Evolutionary conservation across 192 early-diverging fungal species (phyloP).

Genomic region (Podila epigama): DNA sequence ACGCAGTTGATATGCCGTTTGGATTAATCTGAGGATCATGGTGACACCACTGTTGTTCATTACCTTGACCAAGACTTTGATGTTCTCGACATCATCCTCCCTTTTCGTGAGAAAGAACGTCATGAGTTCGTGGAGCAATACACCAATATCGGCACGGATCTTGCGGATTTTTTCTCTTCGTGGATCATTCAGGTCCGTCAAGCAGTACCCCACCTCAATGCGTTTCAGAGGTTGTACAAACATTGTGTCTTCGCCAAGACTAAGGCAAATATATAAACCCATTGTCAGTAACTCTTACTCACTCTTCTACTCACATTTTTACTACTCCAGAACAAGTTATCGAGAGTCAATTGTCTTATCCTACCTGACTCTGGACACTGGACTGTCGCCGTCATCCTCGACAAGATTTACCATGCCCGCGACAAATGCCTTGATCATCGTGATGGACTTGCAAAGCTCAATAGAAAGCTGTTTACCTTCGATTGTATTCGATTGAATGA

Average conservation of each 20-base stretch:
- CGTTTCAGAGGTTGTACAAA: slow-evolving; percentile 46
- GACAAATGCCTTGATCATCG: slow-evolving; percentile 60
- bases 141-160: slow-evolving; percentile 63
- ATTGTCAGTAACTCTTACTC: too few species aligned
- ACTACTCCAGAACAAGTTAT: not conserved
- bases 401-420: slow-evolving; percentile 60
- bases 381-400: slow-evolving; percentile 60
- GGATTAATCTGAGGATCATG: too few species aligned
- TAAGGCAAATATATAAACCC: not conserved
- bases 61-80: slow-evolving; percentile 73
- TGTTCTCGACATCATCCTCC: slow-evolving; percentile 82
- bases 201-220: slow-evolving; percentile 72
- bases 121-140: slow-evolving; percentile 60
- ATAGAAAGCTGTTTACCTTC: slow-evolving; percentile 53
- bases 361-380: slow-evolving; percentile 40
- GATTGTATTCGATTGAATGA: slow-evolving; percentile 46
- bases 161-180: slow-evolving; percentile 53
- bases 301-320: not conserved
- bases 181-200: slow-evolving; percentile 63
- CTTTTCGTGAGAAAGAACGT: slow-evolving; percentile 55
- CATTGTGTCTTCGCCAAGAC: slow-evolving; percentile 48
- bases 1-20: too few species aligned
- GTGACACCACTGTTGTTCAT: too few species aligned
- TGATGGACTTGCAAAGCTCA: slow-evolving; percentile 61
- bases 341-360: not conserved